Base-by-base conservation (phyloP, 495 filamentous ascomycete species). In the Podospora bellae-mahoneyi region DNA sequence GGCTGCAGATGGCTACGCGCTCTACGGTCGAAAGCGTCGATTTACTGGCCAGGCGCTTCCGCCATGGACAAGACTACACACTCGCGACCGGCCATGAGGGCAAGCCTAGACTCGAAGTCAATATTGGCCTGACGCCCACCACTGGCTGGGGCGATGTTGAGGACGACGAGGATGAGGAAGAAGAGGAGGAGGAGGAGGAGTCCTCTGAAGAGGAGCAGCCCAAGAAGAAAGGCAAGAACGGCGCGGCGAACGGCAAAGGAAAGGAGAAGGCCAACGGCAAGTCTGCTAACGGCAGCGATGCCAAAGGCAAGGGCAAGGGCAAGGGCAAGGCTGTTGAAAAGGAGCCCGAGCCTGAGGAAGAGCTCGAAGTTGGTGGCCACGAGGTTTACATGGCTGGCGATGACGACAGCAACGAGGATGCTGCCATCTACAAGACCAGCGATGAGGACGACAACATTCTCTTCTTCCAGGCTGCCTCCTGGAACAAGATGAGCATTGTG, bases 351-450 rank as follows among this genome's bases (percentile, higher is more conserved):
- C 65, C 48, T 26, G 73, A 78, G 23, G 23, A 65, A 15, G 69
- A 80, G 20, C 78, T 79, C 58, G 88, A 91, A 70, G 87, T 93
- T 18, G 93, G 93, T 66, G 93, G 93, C 20, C 92, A 96, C 73
- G 92, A 96, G 75, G 89, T 93, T 56, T 96, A 97, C 82, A 94
- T 96, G 92, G 91, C 91, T 18, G 90, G 87, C 60, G 92, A 95
- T 68, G 91, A 95, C 54, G 89, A 90, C 55, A 84, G 87, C 30
- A 82, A 89, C 64, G 88, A 86, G 20, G 92, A 94, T 73, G 92
- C 93, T 2, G 95, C 95, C 5, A 85, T 97, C 63, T 99, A 99
- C 81, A 88, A 89, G 74, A 85, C 88, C 10, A 77, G 82, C 59
- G 87, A 87, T n/a, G 93, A 94, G 55, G 94, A 97, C 65, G 94